Conservation (phyloP, 108 stramenopile genomes). For the Pseudonitzschia delicatissima region DNA sequence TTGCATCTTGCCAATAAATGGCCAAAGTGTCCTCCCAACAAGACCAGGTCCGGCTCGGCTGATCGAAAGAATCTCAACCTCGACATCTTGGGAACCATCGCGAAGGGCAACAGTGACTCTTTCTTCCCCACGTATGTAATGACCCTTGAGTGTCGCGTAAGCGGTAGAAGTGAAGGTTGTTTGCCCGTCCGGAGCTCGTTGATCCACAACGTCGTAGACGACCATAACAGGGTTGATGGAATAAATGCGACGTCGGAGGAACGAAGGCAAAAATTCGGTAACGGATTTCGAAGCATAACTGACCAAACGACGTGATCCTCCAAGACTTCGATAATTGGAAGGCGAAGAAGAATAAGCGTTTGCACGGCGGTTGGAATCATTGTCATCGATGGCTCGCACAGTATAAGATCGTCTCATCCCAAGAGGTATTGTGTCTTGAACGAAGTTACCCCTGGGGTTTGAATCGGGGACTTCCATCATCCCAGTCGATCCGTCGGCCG, state of each 20-base stretch:
- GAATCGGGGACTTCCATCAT: conserved; percentile 21
- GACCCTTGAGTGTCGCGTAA: conserved; percentile 48
- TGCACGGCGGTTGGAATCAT: not conserved
- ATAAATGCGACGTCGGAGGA: conserved; percentile 17
- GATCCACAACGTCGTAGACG: conserved; percentile 52
- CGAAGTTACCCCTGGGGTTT: not conserved
- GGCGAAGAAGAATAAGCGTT: not conserved
- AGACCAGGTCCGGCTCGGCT: conserved; percentile 25
- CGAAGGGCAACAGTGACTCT: conserved; percentile 51
- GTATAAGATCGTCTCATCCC: not conserved
- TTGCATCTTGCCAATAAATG: conserved; percentile 50
- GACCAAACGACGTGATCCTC: conserved; percentile 26
- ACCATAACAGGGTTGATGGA: conserved; percentile 48
- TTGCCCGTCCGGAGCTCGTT: conserved; percentile 26
- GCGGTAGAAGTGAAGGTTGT: conserved; percentile 39
- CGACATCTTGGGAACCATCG: conserved; percentile 34
- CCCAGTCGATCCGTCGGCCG: conserved; percentile 17
- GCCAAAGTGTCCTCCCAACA: conserved; percentile 36
- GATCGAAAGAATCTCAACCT: conserved; percentile 46
- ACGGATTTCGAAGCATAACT: conserved; percentile 16
- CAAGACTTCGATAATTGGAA: conserved; percentile 14
- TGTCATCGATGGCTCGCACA: not conserved
- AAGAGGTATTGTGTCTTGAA: not conserved
- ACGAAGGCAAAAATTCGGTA: conserved; percentile 12
- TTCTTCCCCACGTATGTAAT: conserved; percentile 54